Conservation (phyloP, 2,329 filamentous ascomycete species). For the Claviceps sp. region DNA sequence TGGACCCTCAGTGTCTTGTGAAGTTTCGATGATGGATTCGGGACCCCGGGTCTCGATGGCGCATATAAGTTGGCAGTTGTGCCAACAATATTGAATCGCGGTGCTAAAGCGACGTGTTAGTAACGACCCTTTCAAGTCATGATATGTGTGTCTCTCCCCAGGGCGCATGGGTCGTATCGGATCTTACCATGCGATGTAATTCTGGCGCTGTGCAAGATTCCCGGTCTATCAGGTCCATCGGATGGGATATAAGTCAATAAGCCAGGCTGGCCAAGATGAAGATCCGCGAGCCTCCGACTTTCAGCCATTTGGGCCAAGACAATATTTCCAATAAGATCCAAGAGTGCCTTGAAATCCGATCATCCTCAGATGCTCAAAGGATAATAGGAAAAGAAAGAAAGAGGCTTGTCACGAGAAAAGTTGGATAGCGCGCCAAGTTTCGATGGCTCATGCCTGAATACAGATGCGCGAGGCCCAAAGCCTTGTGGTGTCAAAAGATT, state of each 20-base stretch:
- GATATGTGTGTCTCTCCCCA: not conserved
- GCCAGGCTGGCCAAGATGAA: slow-evolving; percentile 20
- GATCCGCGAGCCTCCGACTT: slow-evolving; percentile 17
- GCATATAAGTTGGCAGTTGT: slow-evolving; percentile 21
- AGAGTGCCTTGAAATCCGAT: slow-evolving; percentile 12
- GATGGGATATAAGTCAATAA: slow-evolving; percentile 18
- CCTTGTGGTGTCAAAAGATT: not conserved
- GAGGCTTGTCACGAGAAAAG: not conserved
- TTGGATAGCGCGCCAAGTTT: not conserved
- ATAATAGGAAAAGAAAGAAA: not conserved
- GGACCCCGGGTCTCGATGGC: slow-evolving; percentile 15
- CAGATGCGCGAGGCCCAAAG: not conserved
- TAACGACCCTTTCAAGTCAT: not conserved
- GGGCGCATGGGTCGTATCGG: slow-evolving; percentile 2
- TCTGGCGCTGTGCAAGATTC: slow-evolving; percentile 18
- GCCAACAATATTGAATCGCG: slow-evolving; percentile 19
- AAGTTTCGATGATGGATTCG: slow-evolving; percentile 12
- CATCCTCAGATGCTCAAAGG: slow-evolving; percentile 1
- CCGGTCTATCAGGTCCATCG: slow-evolving; percentile 12
- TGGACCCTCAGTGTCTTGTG: slow-evolving; percentile 23
- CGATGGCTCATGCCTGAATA: not conserved
- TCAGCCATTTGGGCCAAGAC: slow-evolving; percentile 25
- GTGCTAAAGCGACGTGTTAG: slow-evolving; percentile 12
- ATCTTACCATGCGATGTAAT: slow-evolving; percentile 14
- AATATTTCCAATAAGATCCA: slow-evolving; percentile 16